Evolutionary conservation across 2,329 filamentous ascomycete species (phyloP), one percentile per base, ranked within the genome.

Genomic region (Colletotrichum magnum): DNA sequence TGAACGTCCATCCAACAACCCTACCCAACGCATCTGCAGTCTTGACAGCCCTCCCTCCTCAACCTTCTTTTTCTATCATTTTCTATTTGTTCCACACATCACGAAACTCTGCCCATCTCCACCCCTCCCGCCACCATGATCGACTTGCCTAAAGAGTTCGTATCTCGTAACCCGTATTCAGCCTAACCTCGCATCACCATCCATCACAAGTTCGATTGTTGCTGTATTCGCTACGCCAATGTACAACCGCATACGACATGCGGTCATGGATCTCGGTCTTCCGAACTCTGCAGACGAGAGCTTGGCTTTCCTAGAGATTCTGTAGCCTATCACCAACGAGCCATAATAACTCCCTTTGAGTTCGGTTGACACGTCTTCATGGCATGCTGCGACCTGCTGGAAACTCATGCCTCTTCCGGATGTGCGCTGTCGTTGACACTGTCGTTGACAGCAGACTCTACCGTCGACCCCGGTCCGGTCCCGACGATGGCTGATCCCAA

Each of bases 221-320:
- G 32, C 32, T 10, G 32, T 10, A 24, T 36, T 9, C 32, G 7
- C 7, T 36, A 12, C 7, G 9, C 10, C 9, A 10, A 6, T 36
- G 32, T 10, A 36, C 32, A 36, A 36, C 32, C 6, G 32, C 32
- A 36, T 36, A 36, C 32, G 9, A 36, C 13, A n/a, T 43, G 41
- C 41, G 41, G 10, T 13, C 13, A 3, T 5, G 43, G 24, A 24
- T 26, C 26, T 50, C 43, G 57, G 57, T 50, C 57, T 28, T 51
- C 45, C 45, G 48, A 24, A 39, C 57, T 43, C 57, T 51, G 45
- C 45, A 59, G 57, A 59, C 57, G 26, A n/a, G 41, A 59, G 50
- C 57, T 59, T 45, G 21, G 48, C 2, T 13, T 39, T 3, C 57
- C 10, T 16, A n/a, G 5, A 36, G 13, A 36, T 16, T n/a, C n/a